Evolutionary conservation across 257 asterid genomes (phyloP), one percentile per base, ranked within the genome.

Genomic region (Solanum habrochaites): DNA sequence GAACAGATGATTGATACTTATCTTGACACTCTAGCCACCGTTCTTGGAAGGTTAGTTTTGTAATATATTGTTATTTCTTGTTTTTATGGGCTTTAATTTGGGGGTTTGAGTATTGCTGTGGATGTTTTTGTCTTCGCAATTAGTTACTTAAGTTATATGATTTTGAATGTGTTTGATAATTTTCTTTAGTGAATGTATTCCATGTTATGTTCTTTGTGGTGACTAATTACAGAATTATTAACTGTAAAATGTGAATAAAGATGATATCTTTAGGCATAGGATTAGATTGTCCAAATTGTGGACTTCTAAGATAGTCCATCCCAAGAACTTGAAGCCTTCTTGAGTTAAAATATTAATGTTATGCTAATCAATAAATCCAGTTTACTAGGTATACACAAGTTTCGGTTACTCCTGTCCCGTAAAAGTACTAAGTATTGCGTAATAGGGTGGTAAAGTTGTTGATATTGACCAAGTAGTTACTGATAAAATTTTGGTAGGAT

Each of bases 1-100:
- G 99, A 97, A 35, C 99, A 97, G 90, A 97, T 97, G 99, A 97
- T 96, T 92, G 99, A 96, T 58, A 95, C 99, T 86, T 97, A 96
- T 66, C 99, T 97, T 87, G 66, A 95, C 85, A 96, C 98, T 39
- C 98, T 97, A 49, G 98, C 98, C 31, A 91, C 95, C 64, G 99
- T 96, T 90, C 95, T 96, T 80, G 98, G 98, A 80, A 97, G 99
- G 99, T 97, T 25, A 42, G 29, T 18, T 31, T 64, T 37, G 56
- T 3, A 42, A 7, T 6, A 3, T 39, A 31, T 73, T 39, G 14
- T 13, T 23, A 23, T 74, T 11, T 23, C 12, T 75, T 2, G 15
- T 3, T 3, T 40, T 12, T 12, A 12, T 39, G 56, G 52, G 31
- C 3, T 42, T 75, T 42, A 75, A 18, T 31, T 37, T 2, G 58